These are phyloP conservation scores for Debaryomyces udenii DNA, from an alignment of 1,139 yeast species.

Conservation along the genomic window DNA sequence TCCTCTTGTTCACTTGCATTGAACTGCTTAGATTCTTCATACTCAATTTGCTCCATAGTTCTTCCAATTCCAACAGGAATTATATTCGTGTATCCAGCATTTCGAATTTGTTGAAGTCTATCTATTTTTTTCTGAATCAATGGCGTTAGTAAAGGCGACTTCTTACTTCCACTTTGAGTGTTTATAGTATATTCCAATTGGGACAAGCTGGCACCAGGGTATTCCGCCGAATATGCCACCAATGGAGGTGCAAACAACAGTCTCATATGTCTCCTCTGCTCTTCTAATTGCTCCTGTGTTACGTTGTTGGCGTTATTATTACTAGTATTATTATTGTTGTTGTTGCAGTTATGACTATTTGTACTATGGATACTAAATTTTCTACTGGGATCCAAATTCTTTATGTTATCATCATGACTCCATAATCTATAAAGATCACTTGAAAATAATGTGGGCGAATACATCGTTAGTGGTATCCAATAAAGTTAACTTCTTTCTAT, in stretches of 20 bases:
- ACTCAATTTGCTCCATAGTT: conserved; percentile 54
- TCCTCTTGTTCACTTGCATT: conserved; percentile 19
- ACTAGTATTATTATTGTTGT: conserved; percentile 8
- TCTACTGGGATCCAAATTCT: background rate
- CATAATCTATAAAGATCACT: conserved; percentile 48
- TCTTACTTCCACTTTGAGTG: conserved; percentile 25
- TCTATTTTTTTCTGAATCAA: conserved; percentile 41
- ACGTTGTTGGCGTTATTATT: conserved; percentile 11
- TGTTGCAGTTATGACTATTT: conserved; percentile 4
- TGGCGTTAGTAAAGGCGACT: conserved; percentile 27
- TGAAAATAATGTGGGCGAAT: conserved; percentile 47
- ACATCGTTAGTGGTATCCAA: conserved; percentile 30
- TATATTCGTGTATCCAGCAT: conserved; percentile 51
- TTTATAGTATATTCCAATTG: conserved; percentile 35
- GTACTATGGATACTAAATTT: background rate
- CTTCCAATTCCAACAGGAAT: conserved; percentile 59
- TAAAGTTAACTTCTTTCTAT: background rate
- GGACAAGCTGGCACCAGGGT: conserved; percentile 48
- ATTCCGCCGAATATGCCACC: conserved; percentile 54
- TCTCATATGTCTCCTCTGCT: conserved; percentile 22
- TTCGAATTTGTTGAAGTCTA: conserved; percentile 45
- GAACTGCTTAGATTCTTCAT: conserved; percentile 23
- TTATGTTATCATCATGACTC: conserved; percentile 24
- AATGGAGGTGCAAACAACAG: conserved; percentile 53
- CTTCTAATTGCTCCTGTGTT: conserved; percentile 21